phyloP scores from a whole-genome alignment of 2,329 filamentous ascomycete species.

The Diaporthe helianthi region DNA sequence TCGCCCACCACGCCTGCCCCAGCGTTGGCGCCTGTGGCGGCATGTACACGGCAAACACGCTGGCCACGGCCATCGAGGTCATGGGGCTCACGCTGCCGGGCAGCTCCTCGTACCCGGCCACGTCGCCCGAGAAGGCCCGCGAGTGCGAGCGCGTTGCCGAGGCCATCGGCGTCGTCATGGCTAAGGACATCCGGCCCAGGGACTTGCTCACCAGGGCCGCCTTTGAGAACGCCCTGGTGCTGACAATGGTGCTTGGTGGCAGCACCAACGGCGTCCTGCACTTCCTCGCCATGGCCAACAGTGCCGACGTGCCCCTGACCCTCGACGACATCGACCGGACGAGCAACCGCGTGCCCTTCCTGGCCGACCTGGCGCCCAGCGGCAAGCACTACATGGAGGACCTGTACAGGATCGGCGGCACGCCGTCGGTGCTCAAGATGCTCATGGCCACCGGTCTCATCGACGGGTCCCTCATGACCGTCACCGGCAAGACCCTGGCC shows the following conservation, averaged over 20 bases:
- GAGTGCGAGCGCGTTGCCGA: constrained; percentile 85
- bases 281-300: constrained; percentile 88
- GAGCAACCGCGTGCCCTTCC: constrained; percentile 82
- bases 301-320: constrained; percentile 77
- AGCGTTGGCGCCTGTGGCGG: constrained; percentile 77
- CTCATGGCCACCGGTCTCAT: constrained; percentile 78
- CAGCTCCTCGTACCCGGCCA: constrained; percentile 82
- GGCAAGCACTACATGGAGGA: constrained; percentile 87
- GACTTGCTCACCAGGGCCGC: constrained; percentile 81
- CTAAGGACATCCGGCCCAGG: constrained; percentile 79
- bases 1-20: constrained; percentile 80
- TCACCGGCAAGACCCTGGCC: constrained; percentile 83
- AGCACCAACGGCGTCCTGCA: constrained; percentile 90
- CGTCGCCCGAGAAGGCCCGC: constrained; percentile 81
- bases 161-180: constrained; percentile 80
- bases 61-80: constrained; percentile 89
- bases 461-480: constrained; percentile 78
- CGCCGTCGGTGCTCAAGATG: constrained; percentile 84
- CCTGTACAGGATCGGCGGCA: constrained; percentile 84
- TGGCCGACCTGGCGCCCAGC: constrained; percentile 84
- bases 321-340: constrained; percentile 85
- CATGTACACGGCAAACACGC: constrained; percentile 93
- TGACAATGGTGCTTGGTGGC: constrained; percentile 92
- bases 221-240: constrained; percentile 87
- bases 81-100: constrained; percentile 85